Evolutionary conservation across 495 filamentous ascomycete genomes (phyloP), one percentile per base, ranked within the genome.

Genomic region (Aspergillus campestris): DNA sequence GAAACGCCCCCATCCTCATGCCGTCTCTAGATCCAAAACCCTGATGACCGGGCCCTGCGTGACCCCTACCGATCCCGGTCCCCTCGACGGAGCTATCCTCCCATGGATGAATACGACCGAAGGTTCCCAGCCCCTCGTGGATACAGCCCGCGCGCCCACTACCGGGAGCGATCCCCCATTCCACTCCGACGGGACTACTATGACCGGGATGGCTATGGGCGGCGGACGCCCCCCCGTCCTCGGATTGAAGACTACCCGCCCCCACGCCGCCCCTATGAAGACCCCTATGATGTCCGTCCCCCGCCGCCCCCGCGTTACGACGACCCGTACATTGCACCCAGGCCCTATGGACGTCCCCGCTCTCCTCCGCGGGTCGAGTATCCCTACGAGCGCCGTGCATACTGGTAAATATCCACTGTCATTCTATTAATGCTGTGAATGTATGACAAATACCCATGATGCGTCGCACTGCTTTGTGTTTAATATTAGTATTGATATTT

Each of bases 181-280:
- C 83, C 85, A 31, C 70, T 84, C 34, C 84, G 87, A 41, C 81
- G 86, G 45, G 91, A 94, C 55, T 90, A 95, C 61, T 89, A 96
- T 56, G 79, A 84, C 38, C 79, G 82, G 44, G 77, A 80, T 52
- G 77, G 84, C 35, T 89, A 90, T 64, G 76, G 65, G 46, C 79
- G 86, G 38, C 71, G 75, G 11, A 73, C 69, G 51, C 74, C 87
- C 24, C 86, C 89, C 13, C 86, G 78, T 38, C 84, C 86, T 49
- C 71, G 73, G 37, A 67, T 84, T 29, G 88, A 94, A 45, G 89
- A 94, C 51, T 83, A 84, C 36, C 80, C 87, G 18, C 69, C 72
- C 35, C 69, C 72, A 18, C 71, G 74, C 49, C 69, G 71, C 51
- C 64, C 66, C 12, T 77, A 77, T 50, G 72, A 77, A 47, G 74